A percentile compares a stretch with the other conserved stretches of the same genome.
These are phyloP conservation scores for Perilla frutescens DNA, from an alignment of 257 asterid genomes.

Conservation along the genomic window DNA sequence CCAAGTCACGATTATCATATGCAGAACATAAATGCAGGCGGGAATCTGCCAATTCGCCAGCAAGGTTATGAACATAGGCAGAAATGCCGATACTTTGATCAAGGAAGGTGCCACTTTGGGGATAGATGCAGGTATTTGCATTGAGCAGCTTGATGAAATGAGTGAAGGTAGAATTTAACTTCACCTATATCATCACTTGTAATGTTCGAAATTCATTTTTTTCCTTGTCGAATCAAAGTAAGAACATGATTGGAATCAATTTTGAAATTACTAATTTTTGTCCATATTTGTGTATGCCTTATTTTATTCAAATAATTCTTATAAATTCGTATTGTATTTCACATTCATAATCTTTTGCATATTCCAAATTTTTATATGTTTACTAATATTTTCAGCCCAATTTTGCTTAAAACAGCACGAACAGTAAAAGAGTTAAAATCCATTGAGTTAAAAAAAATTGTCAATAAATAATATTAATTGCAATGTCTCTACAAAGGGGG, in stretches of 20 bases:
- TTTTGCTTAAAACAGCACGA: too few species aligned
- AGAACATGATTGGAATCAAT: neutral
- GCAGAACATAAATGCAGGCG: slow-evolving; percentile 16
- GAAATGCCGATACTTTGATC: slow-evolving; percentile 56
- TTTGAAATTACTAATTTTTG: neutral
- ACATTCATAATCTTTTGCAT: too few species aligned
- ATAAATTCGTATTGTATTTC: too few species aligned
- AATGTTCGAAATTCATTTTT: neutral
- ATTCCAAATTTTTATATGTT: too few species aligned
- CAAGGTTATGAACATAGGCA: slow-evolving; percentile 34
- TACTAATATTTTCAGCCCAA: too few species aligned
- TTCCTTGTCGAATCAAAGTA: slow-evolving; percentile 1
- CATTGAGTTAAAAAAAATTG: too few species aligned
- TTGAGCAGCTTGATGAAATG: slow-evolving; percentile 24
- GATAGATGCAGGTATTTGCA: slow-evolving; percentile 67
- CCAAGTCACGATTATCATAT: neutral
- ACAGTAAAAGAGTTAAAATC: too few species aligned
- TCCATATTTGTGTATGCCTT: too few species aligned
- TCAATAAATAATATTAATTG: neutral
- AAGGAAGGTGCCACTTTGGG: slow-evolving; percentile 73
- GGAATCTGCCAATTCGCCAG: slow-evolving; percentile 30
- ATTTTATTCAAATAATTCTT: too few species aligned
- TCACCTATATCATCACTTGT: slow-evolving; percentile 1
- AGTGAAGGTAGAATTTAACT: neutral
- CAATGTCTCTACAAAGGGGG: slow-evolving; percentile 17